Evolutionary conservation across 148 eudicot species (phyloP).

Genomic region (Tetragonia tetragonoides): DNA sequence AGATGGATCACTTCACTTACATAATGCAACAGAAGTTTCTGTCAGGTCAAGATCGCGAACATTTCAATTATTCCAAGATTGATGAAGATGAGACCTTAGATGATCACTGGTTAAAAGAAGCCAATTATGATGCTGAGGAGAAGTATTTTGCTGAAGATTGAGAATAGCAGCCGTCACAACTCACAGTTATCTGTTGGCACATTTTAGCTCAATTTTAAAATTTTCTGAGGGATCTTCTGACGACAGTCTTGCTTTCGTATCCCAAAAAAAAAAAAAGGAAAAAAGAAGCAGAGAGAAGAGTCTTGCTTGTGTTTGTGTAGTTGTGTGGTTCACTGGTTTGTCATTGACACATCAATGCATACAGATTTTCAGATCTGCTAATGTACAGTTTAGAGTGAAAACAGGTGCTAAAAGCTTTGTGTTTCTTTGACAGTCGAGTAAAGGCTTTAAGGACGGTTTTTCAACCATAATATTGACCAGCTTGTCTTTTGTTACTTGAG

Average conservation of each 20-base stretch:
- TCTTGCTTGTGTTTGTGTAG: no score
- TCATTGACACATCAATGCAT: no score
- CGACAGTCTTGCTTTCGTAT: no score
- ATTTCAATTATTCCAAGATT: conserved; percentile 74
- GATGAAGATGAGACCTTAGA: conserved; percentile 83
- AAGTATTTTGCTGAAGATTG: conserved; percentile 80
- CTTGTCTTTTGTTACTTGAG: background rate
- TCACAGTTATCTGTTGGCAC: background rate
- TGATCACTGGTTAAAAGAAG: conserved; percentile 93
- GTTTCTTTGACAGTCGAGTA: background rate
- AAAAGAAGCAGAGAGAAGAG: no score
- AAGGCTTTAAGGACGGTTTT: background rate
- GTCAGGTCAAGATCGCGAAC: conserved; percentile 77
- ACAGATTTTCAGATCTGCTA: no score
- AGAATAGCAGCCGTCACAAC: conserved; percentile 1
- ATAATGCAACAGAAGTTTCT: conserved; percentile 88
- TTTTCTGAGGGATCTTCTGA: background rate
- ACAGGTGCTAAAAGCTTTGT: conserved; percentile 3
- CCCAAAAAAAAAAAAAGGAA: no score
- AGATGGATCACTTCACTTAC: conserved; percentile 73
- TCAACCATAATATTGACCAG: background rate
- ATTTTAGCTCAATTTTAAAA: background rate
- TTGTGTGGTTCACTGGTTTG: background rate
- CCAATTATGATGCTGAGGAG: conserved; percentile 87
- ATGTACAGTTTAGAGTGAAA: conserved; percentile 10